These are phyloP conservation scores for Betula pendula DNA, from an alignment of 306 rosid species.

Conservation along the genomic window DNA sequence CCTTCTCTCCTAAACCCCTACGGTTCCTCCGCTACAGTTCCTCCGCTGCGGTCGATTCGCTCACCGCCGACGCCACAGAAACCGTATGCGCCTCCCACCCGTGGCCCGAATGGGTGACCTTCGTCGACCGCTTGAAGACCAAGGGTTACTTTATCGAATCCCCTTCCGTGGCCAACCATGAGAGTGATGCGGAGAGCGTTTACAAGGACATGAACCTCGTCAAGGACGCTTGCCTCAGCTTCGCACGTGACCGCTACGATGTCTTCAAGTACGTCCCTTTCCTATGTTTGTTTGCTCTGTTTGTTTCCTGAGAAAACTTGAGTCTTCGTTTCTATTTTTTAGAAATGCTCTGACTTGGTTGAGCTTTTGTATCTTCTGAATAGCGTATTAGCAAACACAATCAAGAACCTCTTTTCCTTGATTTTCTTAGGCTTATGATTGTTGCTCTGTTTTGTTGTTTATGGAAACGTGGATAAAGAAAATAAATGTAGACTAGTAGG, in stretches of 20 bases:
- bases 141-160: slow-evolving; percentile 63
- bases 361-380: slow-evolving; percentile 1
- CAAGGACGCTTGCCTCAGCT: slow-evolving; percentile 76
- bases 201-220: slow-evolving; percentile 55
- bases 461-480: background rate
- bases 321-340: background rate
- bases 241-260: slow-evolving; percentile 89
- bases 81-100: slow-evolving; percentile 52
- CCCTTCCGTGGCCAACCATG: slow-evolving; percentile 28
- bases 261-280: slow-evolving; percentile 49
- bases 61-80: slow-evolving; percentile 27
- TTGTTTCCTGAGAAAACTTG: slow-evolving; percentile 12
- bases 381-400: background rate
- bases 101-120: slow-evolving; percentile 94
- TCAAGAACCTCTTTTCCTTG: background rate
- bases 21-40: slow-evolving; percentile 34
- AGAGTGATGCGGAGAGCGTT: slow-evolving; percentile 22
- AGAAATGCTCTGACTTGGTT: background rate
- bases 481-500: background rate
- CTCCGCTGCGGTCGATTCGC: slow-evolving; percentile 27
- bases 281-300: background rate
- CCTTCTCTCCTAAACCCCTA: slow-evolving; percentile 22
- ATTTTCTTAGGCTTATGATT: background rate
- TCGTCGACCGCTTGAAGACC: slow-evolving; percentile 66
- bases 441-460: background rate